These are phyloP conservation scores for Fusarium zealandicum DNA, from an alignment of 2,329 filamentous ascomycete species.

Conservation along the genomic window DNA sequence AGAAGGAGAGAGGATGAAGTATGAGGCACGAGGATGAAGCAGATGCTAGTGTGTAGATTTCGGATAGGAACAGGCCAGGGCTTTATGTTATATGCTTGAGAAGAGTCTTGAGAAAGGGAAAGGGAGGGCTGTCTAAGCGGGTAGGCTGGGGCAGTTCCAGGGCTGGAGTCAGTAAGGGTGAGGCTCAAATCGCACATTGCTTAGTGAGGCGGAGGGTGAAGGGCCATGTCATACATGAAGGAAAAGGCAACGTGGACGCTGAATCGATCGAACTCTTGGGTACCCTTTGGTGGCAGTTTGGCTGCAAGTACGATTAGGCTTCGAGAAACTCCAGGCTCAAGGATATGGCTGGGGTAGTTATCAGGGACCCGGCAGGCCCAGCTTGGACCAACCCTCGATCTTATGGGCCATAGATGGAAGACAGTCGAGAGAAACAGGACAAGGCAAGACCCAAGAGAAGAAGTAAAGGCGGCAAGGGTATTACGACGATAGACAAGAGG, in stretches of 20 bases:
- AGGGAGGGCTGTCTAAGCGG: slow-evolving; percentile 5
- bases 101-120: neutral
- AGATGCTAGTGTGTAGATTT: neutral
- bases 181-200: slow-evolving; percentile 43
- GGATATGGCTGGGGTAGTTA: slow-evolving; percentile 29
- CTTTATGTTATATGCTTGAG: slow-evolving; percentile 26
- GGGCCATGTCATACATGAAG: slow-evolving; percentile 31
- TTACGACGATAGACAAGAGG: slow-evolving; percentile 4
- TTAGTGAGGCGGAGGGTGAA: slow-evolving; percentile 40
- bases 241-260: slow-evolving; percentile 31
- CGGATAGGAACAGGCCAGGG: slow-evolving; percentile 3
- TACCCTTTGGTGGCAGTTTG: slow-evolving; percentile 16
- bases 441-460: slow-evolving; percentile 14
- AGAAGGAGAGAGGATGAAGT: slow-evolving; percentile 18
- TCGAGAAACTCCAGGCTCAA: slow-evolving; percentile 35
- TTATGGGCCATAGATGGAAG: slow-evolving; percentile 21
- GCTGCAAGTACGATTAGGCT: slow-evolving; percentile 34
- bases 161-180: slow-evolving; percentile 26
- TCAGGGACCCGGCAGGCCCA: slow-evolving; percentile 16
- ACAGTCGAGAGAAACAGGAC: slow-evolving; percentile 14
- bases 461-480: slow-evolving; percentile 18
- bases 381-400: slow-evolving; percentile 27
- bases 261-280: slow-evolving; percentile 26
- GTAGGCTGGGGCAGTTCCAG: slow-evolving; percentile 13
- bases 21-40: slow-evolving; percentile 22